These are phyloP conservation scores for Neurospora sp. DNA, from an alignment of 495 filamentous ascomycete genomes.

Conservation along the genomic window DNA sequence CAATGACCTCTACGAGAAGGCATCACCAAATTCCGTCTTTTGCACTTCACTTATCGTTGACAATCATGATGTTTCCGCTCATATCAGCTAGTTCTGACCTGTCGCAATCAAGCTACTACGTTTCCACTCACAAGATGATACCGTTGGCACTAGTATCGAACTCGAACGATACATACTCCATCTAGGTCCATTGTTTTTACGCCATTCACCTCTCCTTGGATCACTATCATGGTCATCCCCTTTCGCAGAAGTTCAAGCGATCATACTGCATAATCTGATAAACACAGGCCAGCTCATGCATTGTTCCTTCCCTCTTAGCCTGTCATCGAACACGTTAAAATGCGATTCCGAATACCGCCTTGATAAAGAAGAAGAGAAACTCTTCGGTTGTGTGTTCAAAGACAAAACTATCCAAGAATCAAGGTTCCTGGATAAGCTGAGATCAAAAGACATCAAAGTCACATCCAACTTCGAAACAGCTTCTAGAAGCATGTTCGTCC, in stretches of 20 bases:
- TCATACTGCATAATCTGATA: not conserved
- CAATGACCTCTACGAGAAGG: not conserved
- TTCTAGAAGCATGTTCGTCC: not conserved
- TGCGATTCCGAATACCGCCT: not conserved
- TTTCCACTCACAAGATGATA: not conserved
- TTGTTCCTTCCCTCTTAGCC: not conserved
- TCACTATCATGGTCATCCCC: not conserved
- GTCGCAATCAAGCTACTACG: not conserved
- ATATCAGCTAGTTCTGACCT: not conserved
- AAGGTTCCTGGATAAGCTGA: not conserved
- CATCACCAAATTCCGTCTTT: not conserved
- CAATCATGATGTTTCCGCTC: not conserved
- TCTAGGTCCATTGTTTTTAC: not conserved
- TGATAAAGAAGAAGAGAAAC: not conserved
- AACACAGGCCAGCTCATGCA: not conserved
- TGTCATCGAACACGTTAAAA: not conserved
- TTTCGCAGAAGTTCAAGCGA: not conserved
- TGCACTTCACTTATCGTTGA: not conserved
- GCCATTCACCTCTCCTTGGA: not conserved
- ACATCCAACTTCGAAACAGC: not conserved
- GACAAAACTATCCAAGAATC: not conserved
- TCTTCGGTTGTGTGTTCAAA: not conserved
- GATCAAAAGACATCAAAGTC: not conserved
- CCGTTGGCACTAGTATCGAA: not conserved
- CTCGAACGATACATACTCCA: not conserved